These are phyloP conservation scores for Candida fluviatilis DNA, from an alignment of 805 yeast genomes.

Conservation along the genomic window DNA sequence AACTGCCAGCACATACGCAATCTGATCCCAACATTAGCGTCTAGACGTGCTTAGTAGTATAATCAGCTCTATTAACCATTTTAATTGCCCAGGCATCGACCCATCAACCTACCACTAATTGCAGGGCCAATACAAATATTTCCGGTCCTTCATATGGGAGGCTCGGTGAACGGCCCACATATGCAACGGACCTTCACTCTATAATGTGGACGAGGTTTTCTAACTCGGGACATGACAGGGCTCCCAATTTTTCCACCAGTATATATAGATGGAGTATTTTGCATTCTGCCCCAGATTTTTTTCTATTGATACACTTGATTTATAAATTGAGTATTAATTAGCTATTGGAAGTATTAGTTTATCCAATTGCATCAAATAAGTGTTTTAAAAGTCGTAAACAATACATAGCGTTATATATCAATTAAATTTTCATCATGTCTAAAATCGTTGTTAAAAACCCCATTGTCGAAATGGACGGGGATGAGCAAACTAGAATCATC, in stretches of 20 bases:
- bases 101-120: not conserved
- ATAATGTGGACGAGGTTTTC: not conserved
- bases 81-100: not conserved
- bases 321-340: not conserved
- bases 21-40: not conserved
- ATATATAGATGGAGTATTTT: not conserved
- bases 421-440: not conserved
- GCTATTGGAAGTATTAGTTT: too few species aligned
- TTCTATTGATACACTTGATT: too few species aligned
- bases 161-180: not conserved
- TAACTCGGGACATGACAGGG: not conserved
- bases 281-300: not conserved
- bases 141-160: not conserved
- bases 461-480: conserved; percentile 96
- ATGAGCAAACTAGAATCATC: conserved; percentile 95
- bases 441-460: conserved; percentile 84
- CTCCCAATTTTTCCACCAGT: not conserved
- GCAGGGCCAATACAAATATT: not conserved
- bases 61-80: too few species aligned
- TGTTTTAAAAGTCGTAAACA: too few species aligned
- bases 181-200: not conserved
- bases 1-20: not conserved
- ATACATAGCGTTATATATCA: not conserved
- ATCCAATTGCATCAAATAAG: not conserved
- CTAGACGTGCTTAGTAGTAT: too few species aligned